These are phyloP conservation scores for Raddia distichophylla DNA, from an alignment of 176 grass and related monocot genomes.

Conservation along the genomic window DNA sequence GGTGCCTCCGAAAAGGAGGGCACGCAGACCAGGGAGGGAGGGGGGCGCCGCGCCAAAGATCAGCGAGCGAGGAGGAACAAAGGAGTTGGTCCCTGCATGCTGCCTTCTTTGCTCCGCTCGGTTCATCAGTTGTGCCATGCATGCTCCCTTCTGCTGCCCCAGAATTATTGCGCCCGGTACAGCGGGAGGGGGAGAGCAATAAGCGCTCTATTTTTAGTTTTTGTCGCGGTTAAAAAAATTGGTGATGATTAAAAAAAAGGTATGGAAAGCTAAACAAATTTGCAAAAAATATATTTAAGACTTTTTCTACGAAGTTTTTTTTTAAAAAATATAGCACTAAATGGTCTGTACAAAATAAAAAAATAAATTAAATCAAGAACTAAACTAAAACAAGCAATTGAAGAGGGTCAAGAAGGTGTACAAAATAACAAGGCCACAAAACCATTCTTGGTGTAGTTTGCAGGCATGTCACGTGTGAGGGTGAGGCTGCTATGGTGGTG, in stretches of 20 bases:
- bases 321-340: too few species aligned
- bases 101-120: neutral
- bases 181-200: neutral
- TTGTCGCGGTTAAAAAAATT: too few species aligned
- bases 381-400: too few species aligned
- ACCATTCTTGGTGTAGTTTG: neutral
- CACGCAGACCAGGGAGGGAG: neutral
- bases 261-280: too few species aligned
- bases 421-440: neutral
- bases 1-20: conserved; percentile 31
- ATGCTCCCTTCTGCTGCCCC: neutral
- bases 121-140: neutral
- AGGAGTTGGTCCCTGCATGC: conserved; percentile 7
- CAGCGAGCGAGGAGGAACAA: neutral
- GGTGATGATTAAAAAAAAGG: too few species aligned
- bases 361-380: too few species aligned
- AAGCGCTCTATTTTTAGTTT: too few species aligned
- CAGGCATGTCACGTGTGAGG: too few species aligned
- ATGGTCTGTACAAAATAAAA: too few species aligned
- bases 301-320: too few species aligned
- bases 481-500: neutral
- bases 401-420: too few species aligned
- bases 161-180: conserved; percentile 14
- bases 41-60: neutral
- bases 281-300: too few species aligned